Percentiles rank a stretch among this genome's conserved stretches.
phyloP scores from a whole-genome alignment of 148 eudicot genomes.

The Vaccinium myrtillus region DNA sequence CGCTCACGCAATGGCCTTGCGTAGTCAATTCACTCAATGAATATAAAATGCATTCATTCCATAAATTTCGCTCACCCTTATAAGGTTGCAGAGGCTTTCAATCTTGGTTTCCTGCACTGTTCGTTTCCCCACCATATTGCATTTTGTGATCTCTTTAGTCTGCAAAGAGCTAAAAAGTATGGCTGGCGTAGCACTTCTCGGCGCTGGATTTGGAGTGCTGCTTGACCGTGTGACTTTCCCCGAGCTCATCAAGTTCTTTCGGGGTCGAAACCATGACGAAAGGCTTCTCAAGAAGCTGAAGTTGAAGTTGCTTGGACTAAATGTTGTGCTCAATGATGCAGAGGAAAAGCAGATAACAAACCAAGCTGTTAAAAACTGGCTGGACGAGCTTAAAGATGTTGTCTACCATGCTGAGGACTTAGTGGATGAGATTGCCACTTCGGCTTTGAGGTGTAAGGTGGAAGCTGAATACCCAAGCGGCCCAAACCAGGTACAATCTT shows the following conservation, averaged over 20 bases:
- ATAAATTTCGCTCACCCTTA: no score
- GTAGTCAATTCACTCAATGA: no score
- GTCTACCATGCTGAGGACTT: slow-evolving; percentile 21
- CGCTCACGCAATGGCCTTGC: no score
- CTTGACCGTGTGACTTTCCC: background rate
- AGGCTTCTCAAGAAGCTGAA: background rate
- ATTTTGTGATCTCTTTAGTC: background rate
- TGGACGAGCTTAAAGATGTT: slow-evolving; percentile 17
- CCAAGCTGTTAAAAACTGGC: slow-evolving; percentile 19
- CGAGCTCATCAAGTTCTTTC: background rate
- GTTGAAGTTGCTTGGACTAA: background rate
- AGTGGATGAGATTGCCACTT: background rate
- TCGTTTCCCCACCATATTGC: background rate
- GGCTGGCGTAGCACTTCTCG: background rate
- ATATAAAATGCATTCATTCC: no score
- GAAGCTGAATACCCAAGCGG: background rate
- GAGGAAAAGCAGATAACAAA: slow-evolving; percentile 7
- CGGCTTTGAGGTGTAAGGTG: background rate
- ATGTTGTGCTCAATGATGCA: slow-evolving; percentile 5
- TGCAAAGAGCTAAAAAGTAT: background rate
- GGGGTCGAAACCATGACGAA: background rate
- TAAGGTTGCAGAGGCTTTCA: background rate
- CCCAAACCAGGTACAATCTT: background rate
- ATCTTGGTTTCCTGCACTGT: background rate
- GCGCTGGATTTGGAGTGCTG: background rate